These are phyloP conservation scores for Geranium brycei DNA, from an alignment of 345 rosid genomes.

Conservation along the genomic window DNA sequence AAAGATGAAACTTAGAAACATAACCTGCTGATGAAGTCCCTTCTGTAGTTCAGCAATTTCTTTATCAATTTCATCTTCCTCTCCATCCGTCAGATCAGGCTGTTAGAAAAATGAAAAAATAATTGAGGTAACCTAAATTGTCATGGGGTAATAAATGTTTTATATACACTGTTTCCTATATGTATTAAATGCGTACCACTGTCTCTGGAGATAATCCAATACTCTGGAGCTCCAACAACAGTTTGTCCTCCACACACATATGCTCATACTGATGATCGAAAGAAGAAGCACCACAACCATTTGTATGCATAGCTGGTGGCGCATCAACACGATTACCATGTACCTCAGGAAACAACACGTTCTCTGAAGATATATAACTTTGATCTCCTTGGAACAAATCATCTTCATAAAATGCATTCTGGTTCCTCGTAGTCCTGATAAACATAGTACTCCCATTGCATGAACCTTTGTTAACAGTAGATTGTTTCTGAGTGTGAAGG, in stretches of 20 bases:
- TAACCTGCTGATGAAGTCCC: slow-evolving; percentile 29
- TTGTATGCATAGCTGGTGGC: too few relatives aligned
- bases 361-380: too few relatives aligned
- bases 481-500: slow-evolving; percentile 19
- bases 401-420: too few relatives aligned
- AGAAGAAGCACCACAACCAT: neutral
- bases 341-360: too few relatives aligned
- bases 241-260: slow-evolving; percentile 24
- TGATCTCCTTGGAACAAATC: slow-evolving; percentile 4
- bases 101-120: slow-evolving; percentile 15
- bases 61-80: slow-evolving; percentile 29
- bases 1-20: neutral
- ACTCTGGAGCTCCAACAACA: slow-evolving; percentile 40
- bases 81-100: slow-evolving; percentile 55
- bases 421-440: too few relatives aligned
- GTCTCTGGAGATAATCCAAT: slow-evolving; percentile 33
- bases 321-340: too few relatives aligned
- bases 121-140: neutral
- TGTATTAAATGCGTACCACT: slow-evolving; percentile 24
- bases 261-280: slow-evolving; percentile 27
- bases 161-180: neutral
- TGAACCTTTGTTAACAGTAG: slow-evolving; percentile 10
- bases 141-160: neutral
- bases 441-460: slow-evolving; percentile 17
- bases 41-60: slow-evolving; percentile 31